Evolutionary conservation across 768 basidiomycete genomes (phyloP).

Genomic region (Lanmaoa rubissima): DNA sequence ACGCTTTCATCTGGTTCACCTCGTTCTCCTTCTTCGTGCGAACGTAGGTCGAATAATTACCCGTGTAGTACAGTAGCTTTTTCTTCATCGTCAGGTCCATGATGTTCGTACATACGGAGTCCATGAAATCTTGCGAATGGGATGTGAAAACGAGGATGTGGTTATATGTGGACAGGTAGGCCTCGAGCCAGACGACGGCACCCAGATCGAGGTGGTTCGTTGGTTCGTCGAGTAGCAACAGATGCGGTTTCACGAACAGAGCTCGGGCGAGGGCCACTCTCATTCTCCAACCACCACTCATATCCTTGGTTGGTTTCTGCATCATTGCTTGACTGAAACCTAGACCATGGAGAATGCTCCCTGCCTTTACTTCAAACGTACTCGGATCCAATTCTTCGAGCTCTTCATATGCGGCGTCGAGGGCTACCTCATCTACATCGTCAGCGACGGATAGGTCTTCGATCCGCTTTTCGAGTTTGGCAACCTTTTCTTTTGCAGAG

Average conservation of each 20-base stretch:
- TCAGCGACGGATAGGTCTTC: constrained; percentile 93
- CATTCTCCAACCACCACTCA: constrained; percentile 99
- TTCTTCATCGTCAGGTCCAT: constrained; percentile 94
- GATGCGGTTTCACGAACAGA: constrained; percentile 93
- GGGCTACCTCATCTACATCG: constrained; percentile 79
- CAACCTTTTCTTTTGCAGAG: constrained; percentile 91
- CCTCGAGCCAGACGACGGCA: constrained; percentile 98
- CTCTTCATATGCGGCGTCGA: constrained; percentile 91
- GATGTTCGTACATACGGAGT: constrained; percentile 94
- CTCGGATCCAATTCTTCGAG: constrained; percentile 94
- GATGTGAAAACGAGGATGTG: constrained; percentile 97
- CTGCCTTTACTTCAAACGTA: constrained; percentile 95
- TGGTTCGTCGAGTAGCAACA: constrained; percentile 90
- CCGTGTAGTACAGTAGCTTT: constrained; percentile 91
- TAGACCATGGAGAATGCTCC: constrained; percentile 94
- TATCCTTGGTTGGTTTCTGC: constrained; percentile 95
- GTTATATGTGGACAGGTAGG: constrained; percentile 96
- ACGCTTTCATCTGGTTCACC: constrained; percentile 99
- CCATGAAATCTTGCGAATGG: constrained; percentile 99
- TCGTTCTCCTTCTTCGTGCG: constrained; percentile 97
- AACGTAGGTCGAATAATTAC: constrained; percentile 97
- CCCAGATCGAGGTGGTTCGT: constrained; percentile 95
- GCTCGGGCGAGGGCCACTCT: constrained; percentile 95
- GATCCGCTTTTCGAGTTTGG: constrained; percentile 87
- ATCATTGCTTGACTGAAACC: constrained; percentile 92